These are phyloP conservation scores for Monosporascus sp. DNA, from an alignment of 2,329 filamentous ascomycete genomes.

Conservation along the genomic window DNA sequence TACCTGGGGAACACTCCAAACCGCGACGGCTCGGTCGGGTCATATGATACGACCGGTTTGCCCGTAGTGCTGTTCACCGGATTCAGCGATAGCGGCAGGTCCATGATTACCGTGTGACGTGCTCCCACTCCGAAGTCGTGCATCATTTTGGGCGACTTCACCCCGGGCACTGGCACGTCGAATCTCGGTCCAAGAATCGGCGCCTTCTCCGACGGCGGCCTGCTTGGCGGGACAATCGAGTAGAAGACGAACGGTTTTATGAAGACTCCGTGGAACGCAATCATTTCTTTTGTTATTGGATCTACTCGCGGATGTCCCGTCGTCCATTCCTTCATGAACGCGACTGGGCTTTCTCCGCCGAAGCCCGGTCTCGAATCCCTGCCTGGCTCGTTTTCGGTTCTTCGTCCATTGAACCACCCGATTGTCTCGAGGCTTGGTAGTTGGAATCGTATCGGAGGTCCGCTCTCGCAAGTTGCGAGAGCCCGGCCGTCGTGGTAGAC, in stretches of 20 bases:
- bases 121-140: conserved; percentile 68
- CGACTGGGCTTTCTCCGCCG: conserved; percentile 48
- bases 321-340: conserved; percentile 66
- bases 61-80: conserved; percentile 54
- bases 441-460: conserved; percentile 60
- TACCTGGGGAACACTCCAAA: conserved; percentile 65
- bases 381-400: conserved; percentile 44
- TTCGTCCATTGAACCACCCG: conserved; percentile 62
- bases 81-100: conserved; percentile 61
- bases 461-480: conserved; percentile 65
- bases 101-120: conserved; percentile 60
- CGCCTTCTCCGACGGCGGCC: conserved; percentile 16
- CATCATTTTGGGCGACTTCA: conserved; percentile 65
- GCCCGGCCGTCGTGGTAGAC: conserved; percentile 64
- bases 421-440: conserved; percentile 61
- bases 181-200: conserved; percentile 29
- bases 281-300: conserved; percentile 55
- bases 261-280: conserved; percentile 64
- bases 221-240: conserved; percentile 35
- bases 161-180: conserved; percentile 53
- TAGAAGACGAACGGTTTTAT: conserved; percentile 62
- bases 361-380: conserved; percentile 32
- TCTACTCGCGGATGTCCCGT: conserved; percentile 67
- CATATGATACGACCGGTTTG: conserved; percentile 53
- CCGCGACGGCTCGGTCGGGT: conserved; percentile 50